Conservation (phyloP, 148 eudicot species). For the Fagopyrum tataricum region DNA sequence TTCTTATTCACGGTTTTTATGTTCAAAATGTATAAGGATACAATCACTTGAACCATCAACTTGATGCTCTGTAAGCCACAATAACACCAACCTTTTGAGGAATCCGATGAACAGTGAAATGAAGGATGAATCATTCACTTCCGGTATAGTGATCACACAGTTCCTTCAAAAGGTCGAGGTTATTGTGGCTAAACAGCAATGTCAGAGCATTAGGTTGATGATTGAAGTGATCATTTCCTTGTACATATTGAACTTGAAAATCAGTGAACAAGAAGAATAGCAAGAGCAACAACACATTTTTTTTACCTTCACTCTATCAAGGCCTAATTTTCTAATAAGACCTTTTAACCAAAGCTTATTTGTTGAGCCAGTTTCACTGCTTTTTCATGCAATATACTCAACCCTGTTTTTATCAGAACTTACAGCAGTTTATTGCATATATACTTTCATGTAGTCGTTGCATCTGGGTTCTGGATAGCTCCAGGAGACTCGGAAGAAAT, state of each 20-base stretch:
- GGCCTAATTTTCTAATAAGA: too few species aligned
- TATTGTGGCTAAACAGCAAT: too few species aligned
- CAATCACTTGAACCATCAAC: background rate
- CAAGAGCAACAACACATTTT: too few species aligned
- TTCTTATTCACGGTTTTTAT: background rate
- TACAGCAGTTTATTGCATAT: background rate
- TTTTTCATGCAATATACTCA: background rate
- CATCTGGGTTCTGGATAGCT: constrained; percentile 89
- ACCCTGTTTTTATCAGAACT: background rate
- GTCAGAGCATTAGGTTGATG: too few species aligned
- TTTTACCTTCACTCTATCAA: too few species aligned
- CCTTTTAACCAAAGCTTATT: too few species aligned
- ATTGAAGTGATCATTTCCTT: too few species aligned
- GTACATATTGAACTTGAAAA: too few species aligned
- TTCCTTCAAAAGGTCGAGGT: too few species aligned
- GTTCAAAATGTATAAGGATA: background rate
- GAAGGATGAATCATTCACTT: background rate
- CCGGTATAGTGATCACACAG: too few species aligned
- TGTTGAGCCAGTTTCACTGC: background rate
- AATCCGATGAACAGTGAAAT: background rate
- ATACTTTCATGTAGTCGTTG: constrained; percentile 41
- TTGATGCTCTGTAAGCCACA: background rate
- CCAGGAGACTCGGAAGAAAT: constrained; percentile 97
- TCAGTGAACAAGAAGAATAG: too few species aligned
- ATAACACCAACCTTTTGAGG: background rate